Conservation (phyloP, 352 stramenopile genomes). For the Phytophthora sansomeana region DNA sequence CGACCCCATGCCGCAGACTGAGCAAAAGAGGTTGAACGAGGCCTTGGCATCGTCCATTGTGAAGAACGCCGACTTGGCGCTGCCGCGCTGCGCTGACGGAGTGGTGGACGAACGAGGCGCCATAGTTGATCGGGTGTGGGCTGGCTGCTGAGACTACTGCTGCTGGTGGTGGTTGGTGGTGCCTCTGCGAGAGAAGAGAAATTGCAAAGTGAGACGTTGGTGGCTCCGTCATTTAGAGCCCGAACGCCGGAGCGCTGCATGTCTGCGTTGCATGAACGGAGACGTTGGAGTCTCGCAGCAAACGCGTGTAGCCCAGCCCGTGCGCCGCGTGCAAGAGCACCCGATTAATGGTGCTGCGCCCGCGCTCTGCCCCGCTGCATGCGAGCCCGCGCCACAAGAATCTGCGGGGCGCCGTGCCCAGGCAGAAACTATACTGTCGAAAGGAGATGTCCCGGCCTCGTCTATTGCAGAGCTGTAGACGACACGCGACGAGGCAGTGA, state of each 20-base stretch:
- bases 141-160: conserved; percentile 17
- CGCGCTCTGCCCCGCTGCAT: conserved; percentile 16
- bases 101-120: conserved; percentile 23
- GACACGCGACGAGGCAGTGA: conserved; percentile 24
- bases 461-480: conserved; percentile 25
- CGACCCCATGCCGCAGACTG: conserved; percentile 56
- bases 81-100: conserved; percentile 20
- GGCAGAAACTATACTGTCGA: conserved; percentile 14
- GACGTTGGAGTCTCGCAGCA: conserved; percentile 19
- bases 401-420: conserved; percentile 1
- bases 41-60: conserved; percentile 61
- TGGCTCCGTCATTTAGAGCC: conserved; percentile 4
- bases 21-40: conserved; percentile 56
- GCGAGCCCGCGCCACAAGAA: conserved; percentile 20
- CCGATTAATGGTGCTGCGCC: not conserved
- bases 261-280: conserved; percentile 21
- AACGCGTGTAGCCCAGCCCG: conserved; percentile 10
- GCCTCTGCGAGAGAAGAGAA: conserved; percentile 29
- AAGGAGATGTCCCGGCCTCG: conserved; percentile 8
- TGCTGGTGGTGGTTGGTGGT: conserved; percentile 10
- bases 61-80: conserved; percentile 43
- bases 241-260: conserved; percentile 14
- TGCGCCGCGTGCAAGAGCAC: conserved; percentile 6
- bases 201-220: conserved; percentile 34
- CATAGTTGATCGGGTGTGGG: conserved; percentile 19